Evolutionary conservation across 331 rosid species (phyloP), one percentile per base, ranked within the genome.

Genomic region (Spiraea crenata): DNA sequence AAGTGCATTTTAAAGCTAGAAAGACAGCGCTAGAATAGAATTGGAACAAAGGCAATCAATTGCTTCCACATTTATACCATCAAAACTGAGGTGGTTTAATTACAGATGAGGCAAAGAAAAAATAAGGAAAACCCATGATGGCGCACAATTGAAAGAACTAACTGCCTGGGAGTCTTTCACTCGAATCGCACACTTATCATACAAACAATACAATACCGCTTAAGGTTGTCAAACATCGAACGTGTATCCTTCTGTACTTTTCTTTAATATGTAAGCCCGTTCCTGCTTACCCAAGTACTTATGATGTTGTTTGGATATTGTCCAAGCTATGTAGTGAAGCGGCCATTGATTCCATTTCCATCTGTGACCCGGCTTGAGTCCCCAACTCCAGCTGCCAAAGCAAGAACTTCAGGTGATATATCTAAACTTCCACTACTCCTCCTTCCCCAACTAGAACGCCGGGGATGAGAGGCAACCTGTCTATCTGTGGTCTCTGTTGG

Each of bases 401-500:
- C 75, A 38, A 72, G 73, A 49, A 72, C 81, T 67, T 78, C 85
- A 5, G 89, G 79, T 44, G 71, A 35, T 17, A 77, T 67, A 40
- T 81, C 82, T 71, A 78, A 81, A 74, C 73, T 77, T 65, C 73
- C 85, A 52, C 75, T 76, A 52, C 75, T 76, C 74, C 83, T 63
- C 72, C 83, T 82, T 57, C 80, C 83, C 80, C 82, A 63, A 3
- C 73, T 67, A 20, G 78, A 77, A 7, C 77, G 67, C 69, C 79
- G 41, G 0, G 77, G 55, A 40, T 69, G 61, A 49, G 72, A 76
- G 48, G 60, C 65, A 63, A 72, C 76, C 2, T 79, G 72, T 49
- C 72, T 74, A 75, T 78, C 89, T 25, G 65, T 70, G 20, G 80
- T 74, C 69, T 81, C 86, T 0, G 76, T 72, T 45, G 76, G 82